phyloP scores from a whole-genome alignment of 768 basidiomycete genomes.

The Phlebiopsis flavidoalba region DNA sequence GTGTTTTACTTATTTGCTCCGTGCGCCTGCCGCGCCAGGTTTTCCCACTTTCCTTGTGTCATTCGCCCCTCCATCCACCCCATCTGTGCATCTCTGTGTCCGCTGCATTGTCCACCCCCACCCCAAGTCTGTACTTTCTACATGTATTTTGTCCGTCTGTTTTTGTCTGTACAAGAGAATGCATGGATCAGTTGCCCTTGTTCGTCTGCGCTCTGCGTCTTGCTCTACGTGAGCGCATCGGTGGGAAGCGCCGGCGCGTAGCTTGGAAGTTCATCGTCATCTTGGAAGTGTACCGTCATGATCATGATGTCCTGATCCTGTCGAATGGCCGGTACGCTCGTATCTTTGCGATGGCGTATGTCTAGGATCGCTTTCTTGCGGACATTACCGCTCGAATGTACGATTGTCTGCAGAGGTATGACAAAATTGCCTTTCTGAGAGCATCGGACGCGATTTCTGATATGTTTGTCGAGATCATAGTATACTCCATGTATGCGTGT shows the following conservation, averaged over 20 bases:
- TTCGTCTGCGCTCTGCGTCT: not conserved
- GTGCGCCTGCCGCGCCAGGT: too few relatives aligned
- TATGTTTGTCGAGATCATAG: too few relatives aligned
- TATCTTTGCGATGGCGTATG: too few relatives aligned
- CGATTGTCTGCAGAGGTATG: too few relatives aligned
- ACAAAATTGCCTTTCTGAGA: too few relatives aligned
- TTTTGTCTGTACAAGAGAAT: not conserved
- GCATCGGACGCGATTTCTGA: too few relatives aligned
- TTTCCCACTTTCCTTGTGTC: not conserved
- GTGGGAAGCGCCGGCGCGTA: not conserved
- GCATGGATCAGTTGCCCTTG: not conserved
- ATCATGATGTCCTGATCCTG: too few relatives aligned
- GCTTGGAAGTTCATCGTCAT: not conserved
- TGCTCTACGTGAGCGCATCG: too few relatives aligned
- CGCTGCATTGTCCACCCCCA: not conserved
- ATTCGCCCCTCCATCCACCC: not conserved
- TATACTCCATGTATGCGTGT: too few relatives aligned
- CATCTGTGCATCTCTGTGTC: not conserved
- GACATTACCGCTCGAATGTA: too few relatives aligned
- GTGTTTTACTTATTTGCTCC: not conserved
- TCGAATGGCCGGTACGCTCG: too few relatives aligned
- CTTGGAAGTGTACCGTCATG: not conserved
- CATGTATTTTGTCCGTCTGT: not conserved
- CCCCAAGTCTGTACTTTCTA: conserved; percentile 4
- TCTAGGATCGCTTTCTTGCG: too few relatives aligned